phyloP scores from a whole-genome alignment of 352 stramenopile genomes.

The Globisporangium parvum region DNA sequence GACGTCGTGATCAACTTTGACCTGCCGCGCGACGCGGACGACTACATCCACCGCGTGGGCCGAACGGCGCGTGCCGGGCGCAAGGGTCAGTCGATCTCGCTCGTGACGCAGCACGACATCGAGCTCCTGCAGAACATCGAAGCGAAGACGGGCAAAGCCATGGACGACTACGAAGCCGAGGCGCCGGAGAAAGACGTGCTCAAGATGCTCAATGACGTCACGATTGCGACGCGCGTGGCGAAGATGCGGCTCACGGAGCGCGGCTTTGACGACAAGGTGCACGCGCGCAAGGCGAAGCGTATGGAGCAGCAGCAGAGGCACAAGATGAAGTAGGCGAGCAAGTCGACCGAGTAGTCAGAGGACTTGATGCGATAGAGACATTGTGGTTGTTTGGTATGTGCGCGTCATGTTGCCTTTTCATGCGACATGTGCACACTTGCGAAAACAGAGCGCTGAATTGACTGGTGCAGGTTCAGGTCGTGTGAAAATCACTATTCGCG shows the following conservation, averaged over 20 bases:
- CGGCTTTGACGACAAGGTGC: slow-evolving; percentile 85
- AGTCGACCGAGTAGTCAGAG: background rate
- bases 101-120: slow-evolving; percentile 94
- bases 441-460: slow-evolving; percentile 1
- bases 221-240: slow-evolving; percentile 90
- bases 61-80: slow-evolving; percentile 92
- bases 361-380: slow-evolving; percentile 7
- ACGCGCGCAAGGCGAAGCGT: slow-evolving; percentile 63
- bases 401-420: slow-evolving; percentile 4
- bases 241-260: slow-evolving; percentile 90
- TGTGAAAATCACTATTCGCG: background rate
- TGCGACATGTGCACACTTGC: slow-evolving; percentile 6
- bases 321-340: slow-evolving; percentile 15
- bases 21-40: slow-evolving; percentile 90
- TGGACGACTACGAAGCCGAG: slow-evolving; percentile 85
- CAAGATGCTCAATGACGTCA: slow-evolving; percentile 93
- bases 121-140: slow-evolving; percentile 95
- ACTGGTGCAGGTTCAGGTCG: slow-evolving; percentile 6
- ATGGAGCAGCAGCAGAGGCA: slow-evolving; percentile 40
- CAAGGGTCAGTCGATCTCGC: slow-evolving; percentile 88
- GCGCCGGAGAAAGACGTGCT: slow-evolving; percentile 92
- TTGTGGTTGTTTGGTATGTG: background rate
- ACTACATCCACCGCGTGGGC: slow-evolving; percentile 98
- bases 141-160: slow-evolving; percentile 80
- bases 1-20: slow-evolving; percentile 98